Conservation (phyloP, 208 protist genomes). For the Leishmania arabica region DNA sequence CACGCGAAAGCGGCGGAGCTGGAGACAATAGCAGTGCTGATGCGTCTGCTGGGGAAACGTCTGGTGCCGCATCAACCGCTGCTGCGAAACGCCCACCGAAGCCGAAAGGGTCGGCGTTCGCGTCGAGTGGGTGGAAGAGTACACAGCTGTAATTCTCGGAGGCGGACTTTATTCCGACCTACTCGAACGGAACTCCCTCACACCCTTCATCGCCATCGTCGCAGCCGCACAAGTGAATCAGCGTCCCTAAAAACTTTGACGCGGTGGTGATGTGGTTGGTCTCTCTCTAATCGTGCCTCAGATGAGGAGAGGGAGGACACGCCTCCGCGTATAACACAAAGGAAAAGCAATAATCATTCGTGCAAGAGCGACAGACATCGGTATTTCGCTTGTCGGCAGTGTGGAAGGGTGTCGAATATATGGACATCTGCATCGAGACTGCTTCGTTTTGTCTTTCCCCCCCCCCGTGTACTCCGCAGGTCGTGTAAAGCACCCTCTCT, state of each 20-base stretch:
- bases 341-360: no score
- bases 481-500: neutral
- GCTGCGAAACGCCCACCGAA: constrained; percentile 11
- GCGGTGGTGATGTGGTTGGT: neutral
- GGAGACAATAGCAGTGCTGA: neutral
- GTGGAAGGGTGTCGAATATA: no score
- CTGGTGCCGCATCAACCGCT: neutral
- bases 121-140: constrained; percentile 64
- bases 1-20: neutral
- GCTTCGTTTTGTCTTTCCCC: neutral
- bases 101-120: constrained; percentile 57
- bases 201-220: neutral
- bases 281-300: neutral
- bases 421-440: neutral
- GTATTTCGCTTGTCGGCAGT: no score
- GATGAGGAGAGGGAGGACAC: neutral
- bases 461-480: neutral
- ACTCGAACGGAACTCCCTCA: neutral
- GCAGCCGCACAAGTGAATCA: constrained; percentile 12
- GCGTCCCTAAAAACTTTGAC: neutral
- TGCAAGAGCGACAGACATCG: neutral
- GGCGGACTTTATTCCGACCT: constrained; percentile 61
- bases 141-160: constrained; percentile 56
- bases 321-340: neutral
- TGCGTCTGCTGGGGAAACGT: neutral